Base-by-base conservation (phyloP, 2,329 filamentous ascomycete genomes). In the Hirsutella minnesotensis region DNA sequence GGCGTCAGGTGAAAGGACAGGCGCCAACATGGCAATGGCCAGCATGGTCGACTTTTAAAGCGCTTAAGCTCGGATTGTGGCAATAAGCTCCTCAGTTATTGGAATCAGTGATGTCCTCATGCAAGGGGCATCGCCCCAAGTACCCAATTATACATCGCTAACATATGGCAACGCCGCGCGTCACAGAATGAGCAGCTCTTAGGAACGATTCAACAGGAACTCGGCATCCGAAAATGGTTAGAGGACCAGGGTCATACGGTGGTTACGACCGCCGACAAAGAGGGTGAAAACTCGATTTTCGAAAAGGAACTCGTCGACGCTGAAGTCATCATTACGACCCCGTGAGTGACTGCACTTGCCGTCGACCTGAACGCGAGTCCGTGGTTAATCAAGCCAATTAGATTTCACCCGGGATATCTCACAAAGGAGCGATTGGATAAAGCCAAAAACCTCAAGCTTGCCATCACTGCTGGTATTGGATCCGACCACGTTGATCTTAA, bases 391-490 rank as follows among this genome's bases (percentile, higher is more conserved):
- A 13, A 22, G 13, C 35, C 18, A n/a, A n/a, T n/a, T 55, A 94
- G 86, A 62, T 96, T 96, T 83, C 90, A 96, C 75, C 90, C 90
- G 43, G 92, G 90, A 51, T 98, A 98, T 75, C 83, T 98, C 46
- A 96, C 86, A 40, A 87, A 86, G 43, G 90, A 96, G 73, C 89
- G 92, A 61, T 81, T 98, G 44, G 87, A 87, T 58, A 94, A 92
- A 74, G 92, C 92, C 54, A 96, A 96, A 84, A 96, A 98, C 46
- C 84, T 98, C 59, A 96, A 96, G 81, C 74, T 98, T 49, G 90
- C 90, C 64, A 70, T 98, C 66, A 98, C 92, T 41, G 92, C 92
- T 56, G 92, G 92, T 73, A 95, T 98, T 61, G 92, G 92, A 54
- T 96, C 90, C 41, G 92, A 98, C 72, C 92, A 98, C 68, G 86